Percentiles rank a stretch among this genome's conserved stretches.
Evolutionary conservation across 495 filamentous ascomycete genomes (phyloP).

Genomic region (Xylaria palmicola): DNA sequence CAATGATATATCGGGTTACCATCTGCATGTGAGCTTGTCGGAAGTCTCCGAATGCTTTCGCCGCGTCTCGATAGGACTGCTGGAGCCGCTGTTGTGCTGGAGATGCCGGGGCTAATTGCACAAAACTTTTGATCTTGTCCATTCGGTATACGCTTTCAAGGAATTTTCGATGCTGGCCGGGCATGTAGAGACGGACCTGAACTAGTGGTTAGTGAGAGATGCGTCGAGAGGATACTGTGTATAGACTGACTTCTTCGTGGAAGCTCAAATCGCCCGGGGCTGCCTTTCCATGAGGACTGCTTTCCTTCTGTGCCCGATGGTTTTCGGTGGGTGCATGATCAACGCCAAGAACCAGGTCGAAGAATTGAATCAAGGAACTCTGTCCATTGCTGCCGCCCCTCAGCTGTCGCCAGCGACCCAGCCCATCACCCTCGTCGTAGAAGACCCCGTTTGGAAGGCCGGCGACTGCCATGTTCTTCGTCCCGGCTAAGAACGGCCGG

Average conservation of each 20-base stretch:
- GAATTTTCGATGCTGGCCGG: conserved; percentile 77
- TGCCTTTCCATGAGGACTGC: conserved; percentile 60
- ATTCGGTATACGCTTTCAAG: conserved; percentile 69
- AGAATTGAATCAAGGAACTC: conserved; percentile 90
- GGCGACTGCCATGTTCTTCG: conserved; percentile 92
- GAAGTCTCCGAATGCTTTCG: conserved; percentile 76
- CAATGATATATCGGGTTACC: conserved; percentile 88
- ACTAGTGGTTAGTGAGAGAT: neutral
- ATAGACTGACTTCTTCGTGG: conserved; percentile 64
- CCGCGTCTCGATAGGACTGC: conserved; percentile 75
- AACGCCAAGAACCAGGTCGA: conserved; percentile 83
- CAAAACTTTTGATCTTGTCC: conserved; percentile 70
- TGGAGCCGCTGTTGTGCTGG: conserved; percentile 46
- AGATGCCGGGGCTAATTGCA: conserved; percentile 44
- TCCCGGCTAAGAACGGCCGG: conserved; percentile 88
- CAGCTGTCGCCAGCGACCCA: conserved; percentile 68
- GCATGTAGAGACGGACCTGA: conserved; percentile 81
- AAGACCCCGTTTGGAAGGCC: conserved; percentile 80
- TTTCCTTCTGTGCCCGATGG: conserved; percentile 59
- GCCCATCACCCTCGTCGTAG: conserved; percentile 72
- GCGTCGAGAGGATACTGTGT: too few relatives aligned
- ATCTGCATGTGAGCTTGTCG: conserved; percentile 90
- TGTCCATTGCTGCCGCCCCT: conserved; percentile 94
- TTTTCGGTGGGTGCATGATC: conserved; percentile 77
- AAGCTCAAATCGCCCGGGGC: conserved; percentile 78